These are phyloP conservation scores for Sporothrix brasiliensis DNA, from an alignment of 2,329 filamentous ascomycete species.

Conservation along the genomic window DNA sequence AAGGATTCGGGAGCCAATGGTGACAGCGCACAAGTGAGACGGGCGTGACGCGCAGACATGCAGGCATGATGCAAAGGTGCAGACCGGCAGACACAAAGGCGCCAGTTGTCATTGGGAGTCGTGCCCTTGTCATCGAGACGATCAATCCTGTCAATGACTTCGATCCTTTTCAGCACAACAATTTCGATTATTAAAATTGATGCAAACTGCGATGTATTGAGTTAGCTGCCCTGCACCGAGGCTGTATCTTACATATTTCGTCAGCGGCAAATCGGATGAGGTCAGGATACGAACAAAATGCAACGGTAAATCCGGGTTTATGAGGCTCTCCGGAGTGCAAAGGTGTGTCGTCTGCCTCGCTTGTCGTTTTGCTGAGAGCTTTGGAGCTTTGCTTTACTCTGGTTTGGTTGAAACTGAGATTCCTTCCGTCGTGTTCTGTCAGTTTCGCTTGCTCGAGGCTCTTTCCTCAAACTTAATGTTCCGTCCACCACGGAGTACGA, in stretches of 20 bases:
- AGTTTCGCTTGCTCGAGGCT: background rate
- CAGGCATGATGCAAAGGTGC: constrained; percentile 3
- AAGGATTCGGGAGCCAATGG: constrained; percentile 6
- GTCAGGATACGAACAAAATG: constrained; percentile 18
- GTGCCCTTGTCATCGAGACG: background rate
- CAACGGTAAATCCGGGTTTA: constrained; percentile 22
- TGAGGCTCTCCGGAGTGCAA: background rate
- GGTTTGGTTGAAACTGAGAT: background rate
- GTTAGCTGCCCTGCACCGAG: background rate
- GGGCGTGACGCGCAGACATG: background rate
- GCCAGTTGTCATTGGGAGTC: background rate
- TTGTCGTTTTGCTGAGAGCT: background rate
- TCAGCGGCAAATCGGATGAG: constrained; percentile 26
- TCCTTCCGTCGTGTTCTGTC: constrained; percentile 12
- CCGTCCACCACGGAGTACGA: background rate
- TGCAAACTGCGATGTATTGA: too few relatives aligned
- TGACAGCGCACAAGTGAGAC: constrained; percentile 12
- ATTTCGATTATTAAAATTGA: too few relatives aligned
- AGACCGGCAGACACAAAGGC: background rate
- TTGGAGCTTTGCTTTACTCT: background rate
- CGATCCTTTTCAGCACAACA: too few relatives aligned
- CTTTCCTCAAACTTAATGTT: background rate
- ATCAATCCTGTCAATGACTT: background rate
- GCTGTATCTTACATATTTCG: constrained; percentile 18
- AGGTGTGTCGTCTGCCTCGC: background rate